Base-by-base conservation (phyloP, 768 basidiomycete species). In the Crassisporium funariophilum region DNA sequence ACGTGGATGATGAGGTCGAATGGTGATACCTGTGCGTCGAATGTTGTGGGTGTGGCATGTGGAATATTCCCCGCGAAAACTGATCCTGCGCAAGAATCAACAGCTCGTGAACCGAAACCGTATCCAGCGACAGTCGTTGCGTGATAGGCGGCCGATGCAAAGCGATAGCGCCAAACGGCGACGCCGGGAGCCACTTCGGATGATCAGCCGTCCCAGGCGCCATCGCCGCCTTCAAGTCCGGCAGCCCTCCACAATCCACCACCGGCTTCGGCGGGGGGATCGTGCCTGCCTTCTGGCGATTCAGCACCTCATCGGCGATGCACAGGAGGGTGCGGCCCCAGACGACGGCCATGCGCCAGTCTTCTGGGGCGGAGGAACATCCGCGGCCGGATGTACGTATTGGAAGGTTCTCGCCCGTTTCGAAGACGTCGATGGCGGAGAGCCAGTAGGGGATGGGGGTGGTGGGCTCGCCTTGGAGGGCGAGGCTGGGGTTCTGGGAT, bases 371-470 rank as follows among this genome's bases (percentile, higher is more conserved):
- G 61, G 60, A 35, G 20, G 43, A 38, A 34, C 54, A 60, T 12
- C 59, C 60, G 1, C 57, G 55, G 25, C 70, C 71, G 41, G 53
- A 67, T 4, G 68, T 68, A 24, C 72, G 72, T 25, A 73, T 71
- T 0, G 83, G 83, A 5, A 83, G 65, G 52, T 73, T 80, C 56
- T 86, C 83, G 35, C 83, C 84, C 5, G 77, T 80, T 64, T 86
- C 82, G 55, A 88, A 84, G 5, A 84, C 81, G 56, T 86, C 84
- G 43, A 88, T 70, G 1, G 85, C 82, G n/a, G 79, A 75, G 27
- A 83, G 73, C 79, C 82, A 87, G 60, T 84, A 86, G 0, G 77
- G 72, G 4, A 71, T 67, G 10, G 81, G 70, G 2, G 57, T 65
- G 11, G 58, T 56, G 7, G 83, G 84, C 53, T 88, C 84, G 29